Evolutionary conservation across 768 basidiomycete genomes (phyloP), one percentile per base, ranked within the genome.

Genomic region (Mycena leptocephala): DNA sequence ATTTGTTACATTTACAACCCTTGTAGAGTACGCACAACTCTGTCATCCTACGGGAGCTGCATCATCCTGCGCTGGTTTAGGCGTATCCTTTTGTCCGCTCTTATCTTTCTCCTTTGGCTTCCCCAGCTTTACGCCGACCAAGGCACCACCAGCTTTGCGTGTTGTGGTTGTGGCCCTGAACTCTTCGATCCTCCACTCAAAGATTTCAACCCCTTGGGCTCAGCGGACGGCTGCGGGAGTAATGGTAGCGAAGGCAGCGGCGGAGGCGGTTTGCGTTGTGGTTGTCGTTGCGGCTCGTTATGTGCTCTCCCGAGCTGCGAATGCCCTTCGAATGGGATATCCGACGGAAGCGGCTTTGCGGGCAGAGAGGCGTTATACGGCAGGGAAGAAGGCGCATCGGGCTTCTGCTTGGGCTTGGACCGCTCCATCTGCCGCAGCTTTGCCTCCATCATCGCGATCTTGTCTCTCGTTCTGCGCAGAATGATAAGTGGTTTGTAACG

Each of bases 361-460:
- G 91, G 89, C 6, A 90, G 83, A 11, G 88, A 88, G 0, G 86
- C 81, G 66, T 88, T 86, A 64, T 58, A 71, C 28, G 76, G 56
- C 2, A 76, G 76, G 22, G 76, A 78, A 13, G 81, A 69, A 20
- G 56, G 76, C 33, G 24, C 72, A 37, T 70, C 56, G 30, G 18
- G 76, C 24, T 32, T 70, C 26, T 20, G 79, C 35, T 79, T 82
- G 16, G 84, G 85, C 62, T 84, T 84, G 32, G 84, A 83, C 62
- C 84, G 82, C 79, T 93, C 92, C 90, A 98, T 92, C 76, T 96
- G 92, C 22, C 93, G 91, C 28, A 99, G 88, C 84, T 99, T 99
- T 3, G 98, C 98, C 85, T 99, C 98, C 90, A 99, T 95, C 80
- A 94, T 91, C 10, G 97, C 97, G 79, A 99, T 99, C 85, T 99